Evolutionary conservation across 371 early-diverging fungal species (phyloP), one percentile per base, ranked within the genome.

Genomic region (Dinochytrium kinnereticum): DNA sequence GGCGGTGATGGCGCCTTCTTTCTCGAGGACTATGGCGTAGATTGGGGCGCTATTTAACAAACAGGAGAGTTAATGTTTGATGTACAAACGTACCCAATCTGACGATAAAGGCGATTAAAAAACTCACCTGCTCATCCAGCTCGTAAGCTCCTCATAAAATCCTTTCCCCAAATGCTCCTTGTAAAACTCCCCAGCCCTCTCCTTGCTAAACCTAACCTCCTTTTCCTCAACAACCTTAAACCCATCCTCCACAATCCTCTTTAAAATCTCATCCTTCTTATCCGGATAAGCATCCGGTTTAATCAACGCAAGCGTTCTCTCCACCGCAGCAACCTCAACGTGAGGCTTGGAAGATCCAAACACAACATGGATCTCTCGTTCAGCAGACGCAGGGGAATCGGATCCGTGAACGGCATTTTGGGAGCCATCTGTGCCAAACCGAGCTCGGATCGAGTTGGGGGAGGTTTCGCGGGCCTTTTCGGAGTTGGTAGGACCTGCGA

Each of bases 341-440:
- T 44, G 5, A 7, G 44, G 44, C 5, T 10, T 19, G 44, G 5
- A 44, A n/a, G n/a, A n/a, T 10, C 80, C 79, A 77, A 85, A 85
- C 10, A 82, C 83, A 68, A 93, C 76, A 1, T 77, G 74, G 59
- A 94, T 91, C 77, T 93, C 95, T 26, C 92, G 85, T 64, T 80
- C 80, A 3, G 93, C 95, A 36, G 88, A 86, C n/a, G 74, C 81
- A 2, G 80, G 71, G 13, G 90, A 88, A 74, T 93, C 93, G 59
- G 94, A 93, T 19, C 93, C 93, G 75, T 95, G 93, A 0, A 89
- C 89, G 26, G 93, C 93, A 78, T 95, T 94, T 38, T 88, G 82
- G n/a, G 86, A 84, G 1, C 89, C 89, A 70, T 89, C 88, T 3
- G 87, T 88, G 36, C 94, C 95, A 78, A 86, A 91, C 59, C 72